phyloP scores from a whole-genome alignment of 2,329 filamentous ascomycete genomes.

The Phaeoacremonium minimum region DNA sequence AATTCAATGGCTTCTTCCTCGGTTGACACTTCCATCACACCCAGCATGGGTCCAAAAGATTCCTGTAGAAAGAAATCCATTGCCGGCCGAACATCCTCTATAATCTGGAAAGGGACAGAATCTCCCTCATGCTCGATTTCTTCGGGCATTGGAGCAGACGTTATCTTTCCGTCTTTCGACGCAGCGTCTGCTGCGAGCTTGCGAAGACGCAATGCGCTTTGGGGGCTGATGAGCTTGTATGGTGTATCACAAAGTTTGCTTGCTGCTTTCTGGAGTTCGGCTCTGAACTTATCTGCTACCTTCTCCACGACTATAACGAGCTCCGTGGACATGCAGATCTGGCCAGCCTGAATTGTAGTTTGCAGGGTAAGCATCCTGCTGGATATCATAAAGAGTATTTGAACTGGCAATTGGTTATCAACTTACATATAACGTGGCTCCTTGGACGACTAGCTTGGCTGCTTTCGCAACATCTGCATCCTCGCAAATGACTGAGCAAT shows the following conservation, averaged over 20 bases:
- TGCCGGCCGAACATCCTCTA: no score
- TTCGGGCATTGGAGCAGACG: no score
- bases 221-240: background rate
- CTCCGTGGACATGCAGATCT: conserved; percentile 4
- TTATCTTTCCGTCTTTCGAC: background rate
- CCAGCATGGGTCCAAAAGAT: background rate
- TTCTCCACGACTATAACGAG: background rate
- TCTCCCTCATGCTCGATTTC: no score
- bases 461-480: conserved; percentile 2
- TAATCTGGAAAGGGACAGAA: no score
- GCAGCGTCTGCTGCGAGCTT: background rate
- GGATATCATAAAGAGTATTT: no score
- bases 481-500: conserved; percentile 1
- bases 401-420: no score
- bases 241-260: no score
- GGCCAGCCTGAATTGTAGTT: conserved; percentile 1
- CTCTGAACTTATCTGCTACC: no score
- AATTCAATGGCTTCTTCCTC: background rate
- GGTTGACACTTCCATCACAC: background rate
- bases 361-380: no score
- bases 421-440: background rate
- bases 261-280: no score
- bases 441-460: background rate
- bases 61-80: background rate
- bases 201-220: background rate